Evolutionary conservation across 192 early-diverging fungal genomes (phyloP).

Genomic region (Coemansia sp.): DNA sequence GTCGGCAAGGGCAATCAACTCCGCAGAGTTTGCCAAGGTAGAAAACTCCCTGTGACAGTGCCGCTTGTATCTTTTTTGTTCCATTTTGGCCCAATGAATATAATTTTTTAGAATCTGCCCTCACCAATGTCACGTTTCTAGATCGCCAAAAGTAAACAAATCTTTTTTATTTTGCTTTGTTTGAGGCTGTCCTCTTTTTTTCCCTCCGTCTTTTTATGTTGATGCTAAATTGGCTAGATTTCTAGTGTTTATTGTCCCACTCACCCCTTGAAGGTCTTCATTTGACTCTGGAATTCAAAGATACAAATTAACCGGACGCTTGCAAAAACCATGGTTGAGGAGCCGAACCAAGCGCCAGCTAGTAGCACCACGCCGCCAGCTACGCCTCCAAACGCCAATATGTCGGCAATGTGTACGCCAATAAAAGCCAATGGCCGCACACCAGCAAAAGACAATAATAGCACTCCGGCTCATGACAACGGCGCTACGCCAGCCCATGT

Average conservation of each 20-base stretch:
- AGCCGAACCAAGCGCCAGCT: neutral
- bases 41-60: no score
- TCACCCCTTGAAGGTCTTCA: neutral
- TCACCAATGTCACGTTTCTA: no score
- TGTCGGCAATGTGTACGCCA: conserved; percentile 6
- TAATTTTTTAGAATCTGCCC: no score
- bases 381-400: neutral
- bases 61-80: neutral
- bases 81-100: neutral
- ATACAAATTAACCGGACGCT: neutral
- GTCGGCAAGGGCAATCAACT: no score
- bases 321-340: neutral
- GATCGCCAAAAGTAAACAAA: conserved; percentile 6
- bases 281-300: neutral
- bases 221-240: no score
- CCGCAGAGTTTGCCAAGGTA: no score
- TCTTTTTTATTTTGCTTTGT: neutral
- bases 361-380: neutral
- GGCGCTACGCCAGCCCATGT: neutral
- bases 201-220: neutral
- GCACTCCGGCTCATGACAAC: neutral
- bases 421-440: conserved; percentile 1
- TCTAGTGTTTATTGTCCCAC: neutral
- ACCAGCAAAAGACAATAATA: neutral
- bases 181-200: neutral